A percentile compares a stretch with the other conserved stretches of the same genome.
Evolutionary conservation across 306 rosid genomes (phyloP).

Genomic region (Vicia sativa): DNA sequence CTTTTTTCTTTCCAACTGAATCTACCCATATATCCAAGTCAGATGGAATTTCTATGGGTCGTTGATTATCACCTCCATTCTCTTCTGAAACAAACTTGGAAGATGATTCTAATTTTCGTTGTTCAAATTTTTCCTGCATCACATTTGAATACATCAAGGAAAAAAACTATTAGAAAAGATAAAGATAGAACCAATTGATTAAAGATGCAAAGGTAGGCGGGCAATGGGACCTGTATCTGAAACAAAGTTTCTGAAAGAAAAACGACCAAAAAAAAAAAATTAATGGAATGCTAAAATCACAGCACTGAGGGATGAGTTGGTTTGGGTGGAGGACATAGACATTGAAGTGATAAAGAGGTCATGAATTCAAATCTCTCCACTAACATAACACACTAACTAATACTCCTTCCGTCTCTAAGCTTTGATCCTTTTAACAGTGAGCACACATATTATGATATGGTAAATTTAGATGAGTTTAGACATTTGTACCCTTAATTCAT

Average conservation of each 20-base stretch:
- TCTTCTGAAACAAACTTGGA: neutral
- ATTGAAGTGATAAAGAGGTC: neutral
- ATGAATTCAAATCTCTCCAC: neutral
- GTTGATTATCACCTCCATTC: slow-evolving; percentile 1
- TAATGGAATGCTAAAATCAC: neutral
- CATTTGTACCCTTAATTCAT: no score
- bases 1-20: neutral
- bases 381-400: neutral
- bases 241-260: neutral
- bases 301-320: neutral
- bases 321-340: neutral
- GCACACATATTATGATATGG: no score
- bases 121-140: slow-evolving; percentile 20
- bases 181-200: neutral
- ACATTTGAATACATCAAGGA: neutral
- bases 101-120: neutral
- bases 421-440: no score
- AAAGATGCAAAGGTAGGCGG: neutral
- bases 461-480: no score
- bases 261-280: neutral
- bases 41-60: neutral
- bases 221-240: neutral
- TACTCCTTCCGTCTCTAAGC: no score
- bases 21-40: neutral
- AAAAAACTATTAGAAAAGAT: neutral